Percentiles rank a stretch among this genome's conserved stretches.
Evolutionary conservation across 805 yeast species (phyloP).

Genomic region (Starmerella potacharoeniae): DNA sequence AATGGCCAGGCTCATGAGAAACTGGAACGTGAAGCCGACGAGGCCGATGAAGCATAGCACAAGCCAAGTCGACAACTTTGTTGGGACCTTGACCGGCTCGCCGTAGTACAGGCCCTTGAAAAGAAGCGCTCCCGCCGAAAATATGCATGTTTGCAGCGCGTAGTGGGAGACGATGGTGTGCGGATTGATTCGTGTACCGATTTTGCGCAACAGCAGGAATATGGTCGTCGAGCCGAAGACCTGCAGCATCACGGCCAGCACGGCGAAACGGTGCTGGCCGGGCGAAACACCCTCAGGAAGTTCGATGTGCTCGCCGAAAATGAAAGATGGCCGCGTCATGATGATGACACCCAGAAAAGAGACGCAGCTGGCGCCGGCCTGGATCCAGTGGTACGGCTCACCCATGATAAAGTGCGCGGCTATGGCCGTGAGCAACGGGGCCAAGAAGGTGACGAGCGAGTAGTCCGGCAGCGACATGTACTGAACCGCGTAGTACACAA

Average conservation of each 20-base stretch:
- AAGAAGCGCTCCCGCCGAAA: constrained; percentile 38
- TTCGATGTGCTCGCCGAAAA: constrained; percentile 37
- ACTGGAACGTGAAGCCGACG: constrained; percentile 75
- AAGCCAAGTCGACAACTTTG: constrained; percentile 35
- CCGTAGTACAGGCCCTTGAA: background rate
- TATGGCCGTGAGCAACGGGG: constrained; percentile 66
- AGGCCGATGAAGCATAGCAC: constrained; percentile 51
- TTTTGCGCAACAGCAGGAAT: constrained; percentile 43
- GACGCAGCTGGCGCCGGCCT: constrained; percentile 54
- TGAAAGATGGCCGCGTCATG: constrained; percentile 67
- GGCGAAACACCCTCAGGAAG: background rate
- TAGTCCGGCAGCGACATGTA: constrained; percentile 72
- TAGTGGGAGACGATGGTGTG: constrained; percentile 65
- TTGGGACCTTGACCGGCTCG: background rate
- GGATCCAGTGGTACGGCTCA: constrained; percentile 54
- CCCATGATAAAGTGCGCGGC: constrained; percentile 56
- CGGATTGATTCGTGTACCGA: constrained; percentile 71
- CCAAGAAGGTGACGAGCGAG: constrained; percentile 61
- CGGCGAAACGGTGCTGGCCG: constrained; percentile 39
- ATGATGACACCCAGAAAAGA: constrained; percentile 67
- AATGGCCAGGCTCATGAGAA: constrained; percentile 64
- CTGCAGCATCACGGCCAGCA: constrained; percentile 38
- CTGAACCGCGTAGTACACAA: constrained; percentile 61
- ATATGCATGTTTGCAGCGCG: constrained; percentile 46
- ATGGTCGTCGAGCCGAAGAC: constrained; percentile 5